phyloP scores from a whole-genome alignment of 306 rosid species.

The Vigna trinervia region DNA sequence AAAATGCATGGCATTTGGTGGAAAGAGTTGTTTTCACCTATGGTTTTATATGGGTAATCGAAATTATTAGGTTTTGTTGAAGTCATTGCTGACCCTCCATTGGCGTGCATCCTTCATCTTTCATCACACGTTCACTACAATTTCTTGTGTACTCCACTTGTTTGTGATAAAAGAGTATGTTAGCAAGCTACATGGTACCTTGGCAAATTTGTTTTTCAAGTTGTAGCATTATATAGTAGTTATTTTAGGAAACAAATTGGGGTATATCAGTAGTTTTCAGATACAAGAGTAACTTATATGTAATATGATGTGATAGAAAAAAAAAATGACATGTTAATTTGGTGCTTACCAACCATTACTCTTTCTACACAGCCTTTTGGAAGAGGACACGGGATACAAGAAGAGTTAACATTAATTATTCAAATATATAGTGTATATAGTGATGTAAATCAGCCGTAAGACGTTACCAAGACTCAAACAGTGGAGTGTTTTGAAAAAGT shows the following conservation, averaged over 20 bases:
- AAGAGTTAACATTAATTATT: background rate
- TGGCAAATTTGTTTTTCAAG: too few species aligned
- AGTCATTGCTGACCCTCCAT: background rate
- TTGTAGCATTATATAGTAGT: too few species aligned
- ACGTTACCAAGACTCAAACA: too few species aligned
- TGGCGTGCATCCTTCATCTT: background rate
- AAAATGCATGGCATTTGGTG: background rate
- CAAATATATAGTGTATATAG: background rate
- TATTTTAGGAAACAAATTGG: too few species aligned
- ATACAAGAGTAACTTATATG: background rate
- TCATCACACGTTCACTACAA: background rate
- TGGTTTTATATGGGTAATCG: background rate
- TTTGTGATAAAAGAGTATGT: background rate
- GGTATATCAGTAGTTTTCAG: background rate
- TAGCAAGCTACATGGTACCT: too few species aligned
- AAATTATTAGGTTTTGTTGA: background rate
- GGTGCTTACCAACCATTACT: background rate
- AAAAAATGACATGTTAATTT: background rate
- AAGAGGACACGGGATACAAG: background rate
- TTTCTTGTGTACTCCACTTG: background rate
- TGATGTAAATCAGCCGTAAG: background rate
- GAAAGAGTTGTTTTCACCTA: background rate
- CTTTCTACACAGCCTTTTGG: background rate
- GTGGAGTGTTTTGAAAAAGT: background rate
- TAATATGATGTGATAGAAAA: background rate